Evolutionary conservation across 2,329 filamentous ascomycete genomes (phyloP).

Genomic region (Acrocalymma vagum): DNA sequence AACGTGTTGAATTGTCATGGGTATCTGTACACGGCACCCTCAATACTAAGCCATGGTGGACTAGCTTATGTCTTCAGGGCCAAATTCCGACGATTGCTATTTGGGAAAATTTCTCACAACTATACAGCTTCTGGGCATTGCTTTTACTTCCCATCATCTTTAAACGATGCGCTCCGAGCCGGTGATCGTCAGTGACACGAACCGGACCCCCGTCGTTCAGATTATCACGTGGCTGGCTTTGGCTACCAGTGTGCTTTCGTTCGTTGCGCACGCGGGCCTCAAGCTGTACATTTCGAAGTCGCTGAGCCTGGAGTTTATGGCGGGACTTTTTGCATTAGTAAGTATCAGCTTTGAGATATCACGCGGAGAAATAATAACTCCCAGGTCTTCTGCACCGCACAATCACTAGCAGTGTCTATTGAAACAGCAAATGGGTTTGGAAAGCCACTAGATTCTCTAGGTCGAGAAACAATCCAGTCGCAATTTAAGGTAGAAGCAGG

Average conservation of each 20-base stretch:
- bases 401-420: constrained; percentile 25
- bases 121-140: no score
- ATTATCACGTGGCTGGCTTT: constrained; percentile 32
- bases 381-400: constrained; percentile 24
- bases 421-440: constrained; percentile 29
- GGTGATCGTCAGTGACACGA: constrained; percentile 22
- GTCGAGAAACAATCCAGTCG: constrained; percentile 15
- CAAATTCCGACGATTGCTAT: no score
- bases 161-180: no score
- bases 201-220: constrained; percentile 32
- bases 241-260: constrained; percentile 24
- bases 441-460: constrained; percentile 23
- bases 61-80: no score
- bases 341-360: neutral
- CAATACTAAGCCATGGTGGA: no score
- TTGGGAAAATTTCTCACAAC: no score
- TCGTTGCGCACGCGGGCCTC: constrained; percentile 28
- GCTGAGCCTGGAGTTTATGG: constrained; percentile 20
- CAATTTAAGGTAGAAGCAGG: constrained; percentile 17
- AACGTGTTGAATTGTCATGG: no score
- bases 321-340: constrained; percentile 25
- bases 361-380: neutral
- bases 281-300: constrained; percentile 26
- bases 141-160: no score
- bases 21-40: no score